Percentiles rank a stretch among this genome's conserved stretches.
Conservation (phyloP, 345 rosid species). For the Toxicodendron radicans region DNA sequence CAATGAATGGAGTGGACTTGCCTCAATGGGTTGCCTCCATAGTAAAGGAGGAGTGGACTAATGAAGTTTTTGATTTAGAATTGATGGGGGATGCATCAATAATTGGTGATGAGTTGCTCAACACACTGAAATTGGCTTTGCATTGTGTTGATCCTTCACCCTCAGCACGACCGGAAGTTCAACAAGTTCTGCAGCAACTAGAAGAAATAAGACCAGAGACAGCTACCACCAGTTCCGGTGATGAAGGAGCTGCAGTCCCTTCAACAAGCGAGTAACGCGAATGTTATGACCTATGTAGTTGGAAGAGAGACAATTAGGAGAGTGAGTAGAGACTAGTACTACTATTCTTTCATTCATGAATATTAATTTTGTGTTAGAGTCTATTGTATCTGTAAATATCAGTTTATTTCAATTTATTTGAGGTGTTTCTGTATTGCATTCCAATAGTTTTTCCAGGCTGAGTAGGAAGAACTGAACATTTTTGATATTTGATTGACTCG, state of each 20-base stretch:
- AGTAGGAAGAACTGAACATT: conserved; percentile 13
- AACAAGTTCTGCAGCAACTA: conserved; percentile 64
- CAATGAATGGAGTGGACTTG: conserved; percentile 74
- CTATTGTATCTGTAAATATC: conserved; percentile 42
- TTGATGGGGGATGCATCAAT: conserved; percentile 66
- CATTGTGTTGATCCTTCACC: conserved; percentile 95
- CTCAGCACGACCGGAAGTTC: conserved; percentile 73
- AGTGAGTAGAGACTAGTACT: background rate
- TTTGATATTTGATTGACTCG: background rate
- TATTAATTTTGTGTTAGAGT: conserved; percentile 13
- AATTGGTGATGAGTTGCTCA: conserved; percentile 79
- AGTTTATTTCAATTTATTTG: conserved; percentile 13
- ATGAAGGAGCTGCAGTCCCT: conserved; percentile 48
- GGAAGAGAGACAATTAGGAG: background rate
- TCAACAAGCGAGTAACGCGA: conserved; percentile 40
- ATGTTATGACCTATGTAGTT: conserved; percentile 10
- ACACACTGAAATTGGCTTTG: conserved; percentile 77
- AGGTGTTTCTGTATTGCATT: background rate
- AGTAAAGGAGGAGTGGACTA: conserved; percentile 94
- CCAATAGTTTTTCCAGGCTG: conserved; percentile 9
- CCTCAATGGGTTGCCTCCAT: conserved; percentile 97
- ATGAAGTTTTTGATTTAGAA: conserved; percentile 88
- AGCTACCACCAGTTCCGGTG: conserved; percentile 30
- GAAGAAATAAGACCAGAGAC: conserved; percentile 68
- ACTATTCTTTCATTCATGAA: conserved; percentile 53